Percentiles rank a stretch among this genome's conserved stretches.
These are phyloP conservation scores for Fusarium sp. DNA, from an alignment of 2,329 filamentous ascomycete species.

Conservation along the genomic window DNA sequence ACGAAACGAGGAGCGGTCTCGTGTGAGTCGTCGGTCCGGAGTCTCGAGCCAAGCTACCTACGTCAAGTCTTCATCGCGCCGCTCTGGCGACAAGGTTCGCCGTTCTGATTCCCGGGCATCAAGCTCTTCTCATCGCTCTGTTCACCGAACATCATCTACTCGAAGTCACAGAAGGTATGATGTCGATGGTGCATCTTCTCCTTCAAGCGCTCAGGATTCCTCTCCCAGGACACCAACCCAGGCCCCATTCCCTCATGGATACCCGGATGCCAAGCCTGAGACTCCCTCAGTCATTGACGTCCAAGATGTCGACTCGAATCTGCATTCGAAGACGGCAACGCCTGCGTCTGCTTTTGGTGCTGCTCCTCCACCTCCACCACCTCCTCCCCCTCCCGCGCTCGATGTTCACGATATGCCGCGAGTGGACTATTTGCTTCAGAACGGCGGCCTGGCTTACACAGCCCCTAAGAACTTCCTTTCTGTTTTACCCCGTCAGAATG, in stretches of 20 bases:
- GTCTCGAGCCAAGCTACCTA: slow-evolving; percentile 68
- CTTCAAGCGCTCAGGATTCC: slow-evolving; percentile 61
- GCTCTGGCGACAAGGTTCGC: slow-evolving; percentile 48
- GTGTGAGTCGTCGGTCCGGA: slow-evolving; percentile 63
- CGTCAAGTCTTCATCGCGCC: slow-evolving; percentile 50
- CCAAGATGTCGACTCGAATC: slow-evolving; percentile 46
- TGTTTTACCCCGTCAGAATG: slow-evolving; percentile 66
- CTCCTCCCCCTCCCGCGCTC: slow-evolving; percentile 79
- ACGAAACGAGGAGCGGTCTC: slow-evolving; percentile 60
- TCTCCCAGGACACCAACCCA: slow-evolving; percentile 71
- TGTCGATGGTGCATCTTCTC: slow-evolving; percentile 53
- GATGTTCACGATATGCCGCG: slow-evolving; percentile 76
- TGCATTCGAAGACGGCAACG: slow-evolving; percentile 52
- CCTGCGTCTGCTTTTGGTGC: slow-evolving; percentile 46
- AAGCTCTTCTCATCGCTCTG: slow-evolving; percentile 47
- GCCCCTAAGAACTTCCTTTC: slow-evolving; percentile 79
- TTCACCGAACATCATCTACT: slow-evolving; percentile 52
- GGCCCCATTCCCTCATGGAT: slow-evolving; percentile 59
- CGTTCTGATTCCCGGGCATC: slow-evolving; percentile 48
- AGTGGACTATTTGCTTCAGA: slow-evolving; percentile 91
- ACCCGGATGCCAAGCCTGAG: slow-evolving; percentile 51
- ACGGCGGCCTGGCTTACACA: slow-evolving; percentile 79
- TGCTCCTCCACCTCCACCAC: slow-evolving; percentile 61
- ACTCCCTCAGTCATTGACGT: slow-evolving; percentile 49
- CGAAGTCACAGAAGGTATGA: slow-evolving; percentile 50